Base-by-base conservation (phyloP, 2,329 filamentous ascomycete genomes). In the Aspergillus thermomutatus region DNA sequence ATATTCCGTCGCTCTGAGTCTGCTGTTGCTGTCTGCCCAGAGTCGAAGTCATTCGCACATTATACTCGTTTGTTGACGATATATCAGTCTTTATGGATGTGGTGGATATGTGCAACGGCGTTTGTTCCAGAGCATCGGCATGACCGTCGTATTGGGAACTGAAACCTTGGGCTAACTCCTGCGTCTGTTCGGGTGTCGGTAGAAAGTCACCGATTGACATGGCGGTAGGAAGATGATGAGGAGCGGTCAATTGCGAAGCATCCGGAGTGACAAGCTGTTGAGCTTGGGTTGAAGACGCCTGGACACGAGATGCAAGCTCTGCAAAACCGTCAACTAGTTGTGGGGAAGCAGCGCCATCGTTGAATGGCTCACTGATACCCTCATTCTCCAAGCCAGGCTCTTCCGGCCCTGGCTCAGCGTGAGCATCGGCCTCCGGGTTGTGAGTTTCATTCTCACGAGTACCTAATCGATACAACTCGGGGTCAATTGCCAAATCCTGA, bases 211-310 rank as follows among this genome's bases (percentile, higher is more conserved):
- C 50, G 5, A 41, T 6, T 10, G 41, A 17, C 11, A 47, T 17
- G 23, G 40, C 19, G 9, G 21, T 21, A 23, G 43, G 43, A 37
- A 40, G 3, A 26, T 31, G 23, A 21, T 55, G 40, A 3, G 28
- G 17, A 23, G 52, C 50, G n/a, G 34, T 41, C 27, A 62, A 57
- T 27, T 72, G 69, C 1, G 68, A 67, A 45, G 57, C 57, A 37
- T 63, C 64, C 26, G 65, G 62, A 8, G 64, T 68, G 10, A 62
- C 34, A 8, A 65, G 55, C 50, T 64, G 66, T 23, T 55, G 60
- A 19, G 51, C 40, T 34, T 34, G 27, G 10, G 46, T 8, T 43
- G 50, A 40, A 37, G 43, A 49, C 10, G 48, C 41, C n/a, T 52
- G 49, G 11, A 21, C n/a, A 21, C 46, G n/a, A 28, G 37, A 40